Conservation (phyloP, 2,329 filamentous ascomycete genomes). For the Fusarium sp. region DNA sequence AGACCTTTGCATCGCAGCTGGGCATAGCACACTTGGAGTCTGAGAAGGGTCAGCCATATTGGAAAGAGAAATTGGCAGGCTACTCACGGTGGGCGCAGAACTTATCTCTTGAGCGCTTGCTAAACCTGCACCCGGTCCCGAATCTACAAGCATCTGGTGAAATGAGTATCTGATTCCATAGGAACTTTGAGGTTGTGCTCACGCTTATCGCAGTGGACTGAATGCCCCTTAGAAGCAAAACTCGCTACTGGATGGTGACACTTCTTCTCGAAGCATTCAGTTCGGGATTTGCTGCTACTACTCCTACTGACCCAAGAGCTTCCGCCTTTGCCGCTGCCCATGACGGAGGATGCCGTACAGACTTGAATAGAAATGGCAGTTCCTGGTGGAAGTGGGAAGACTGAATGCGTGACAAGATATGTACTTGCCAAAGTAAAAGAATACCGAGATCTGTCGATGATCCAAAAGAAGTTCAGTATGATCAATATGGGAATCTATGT, state of each 20-base stretch:
- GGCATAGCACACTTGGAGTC: neutral
- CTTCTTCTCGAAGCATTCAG: neutral
- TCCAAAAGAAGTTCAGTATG: no score
- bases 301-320: neutral
- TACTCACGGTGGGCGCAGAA: neutral
- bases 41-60: neutral
- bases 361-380: neutral
- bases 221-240: neutral
- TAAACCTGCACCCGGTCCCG: rapidly evolving
- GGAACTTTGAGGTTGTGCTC: neutral
- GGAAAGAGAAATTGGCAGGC: rapidly evolving
- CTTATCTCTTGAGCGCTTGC: neutral
- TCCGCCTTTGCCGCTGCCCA: neutral
- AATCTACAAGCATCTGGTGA: neutral
- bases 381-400: neutral
- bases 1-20: neutral
- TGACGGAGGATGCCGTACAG: neutral
- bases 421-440: neutral
- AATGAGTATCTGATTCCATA: neutral
- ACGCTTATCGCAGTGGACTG: neutral
- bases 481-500: no score
- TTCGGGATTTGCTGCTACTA: no score
- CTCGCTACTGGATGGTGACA: neutral
- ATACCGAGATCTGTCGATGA: neutral
- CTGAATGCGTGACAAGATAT: neutral